Conservation (phyloP, 2,329 filamentous ascomycete species). For the Beauveria varroae region DNA sequence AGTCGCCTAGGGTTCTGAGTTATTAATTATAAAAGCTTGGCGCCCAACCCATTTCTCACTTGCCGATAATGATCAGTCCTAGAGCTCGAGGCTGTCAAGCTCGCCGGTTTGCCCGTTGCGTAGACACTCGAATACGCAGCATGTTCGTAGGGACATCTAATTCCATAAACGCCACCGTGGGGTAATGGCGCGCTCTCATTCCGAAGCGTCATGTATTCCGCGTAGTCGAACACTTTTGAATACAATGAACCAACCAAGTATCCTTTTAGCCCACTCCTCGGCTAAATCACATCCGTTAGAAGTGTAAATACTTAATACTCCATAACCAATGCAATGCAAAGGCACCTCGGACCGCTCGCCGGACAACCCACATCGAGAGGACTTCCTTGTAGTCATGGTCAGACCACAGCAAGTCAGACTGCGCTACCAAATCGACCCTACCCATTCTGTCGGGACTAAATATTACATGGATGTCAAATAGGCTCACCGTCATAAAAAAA, state of each 20-base stretch:
- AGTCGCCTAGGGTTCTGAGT: neutral
- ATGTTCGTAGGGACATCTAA: neutral
- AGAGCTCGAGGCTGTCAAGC: neutral
- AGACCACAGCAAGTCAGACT: neutral
- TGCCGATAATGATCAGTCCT: neutral
- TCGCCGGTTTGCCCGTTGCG: neutral
- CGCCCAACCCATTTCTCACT: neutral
- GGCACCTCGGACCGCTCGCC: too few species aligned
- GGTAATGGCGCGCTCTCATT: neutral
- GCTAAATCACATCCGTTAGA: too few species aligned
- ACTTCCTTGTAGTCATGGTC: too few species aligned
- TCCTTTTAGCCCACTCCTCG: too few species aligned
- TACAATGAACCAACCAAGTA: too few species aligned
- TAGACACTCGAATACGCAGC: neutral
- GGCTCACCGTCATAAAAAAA: neutral
- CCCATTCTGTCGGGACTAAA: neutral
- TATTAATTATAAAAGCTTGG: neutral
- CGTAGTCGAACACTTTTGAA: too few species aligned
- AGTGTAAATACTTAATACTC: too few species aligned
- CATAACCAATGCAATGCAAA: too few species aligned
- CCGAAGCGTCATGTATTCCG: constrained; percentile 1
- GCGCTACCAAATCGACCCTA: neutral
- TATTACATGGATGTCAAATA: neutral
- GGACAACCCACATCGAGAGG: too few species aligned
- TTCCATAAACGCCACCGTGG: neutral